phyloP scores from a whole-genome alignment of 129 eudicot genomes.

The Kitagawia praeruptora region DNA sequence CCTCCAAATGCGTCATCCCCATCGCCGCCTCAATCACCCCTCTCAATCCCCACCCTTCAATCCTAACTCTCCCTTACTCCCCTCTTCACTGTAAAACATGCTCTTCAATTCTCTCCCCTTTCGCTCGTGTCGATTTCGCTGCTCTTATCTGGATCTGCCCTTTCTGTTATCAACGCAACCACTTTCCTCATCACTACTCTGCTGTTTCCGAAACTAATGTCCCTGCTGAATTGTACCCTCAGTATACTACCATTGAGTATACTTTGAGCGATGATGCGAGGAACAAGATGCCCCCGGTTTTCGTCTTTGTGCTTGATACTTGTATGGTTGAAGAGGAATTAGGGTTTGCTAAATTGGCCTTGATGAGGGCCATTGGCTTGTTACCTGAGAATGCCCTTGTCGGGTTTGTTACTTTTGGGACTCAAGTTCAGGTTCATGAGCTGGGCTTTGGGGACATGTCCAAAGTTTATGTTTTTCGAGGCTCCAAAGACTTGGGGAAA shows the following conservation, averaged over 20 bases:
- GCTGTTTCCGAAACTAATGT: slow-evolving; percentile 66
- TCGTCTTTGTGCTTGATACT: slow-evolving; percentile 71
- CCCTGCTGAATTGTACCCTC: slow-evolving; percentile 77
- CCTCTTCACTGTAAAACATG: slow-evolving; percentile 84
- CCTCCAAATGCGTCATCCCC: slow-evolving; percentile 79
- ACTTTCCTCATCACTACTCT: slow-evolving; percentile 62
- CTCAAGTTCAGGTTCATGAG: slow-evolving; percentile 94
- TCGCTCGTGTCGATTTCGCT: slow-evolving; percentile 61
- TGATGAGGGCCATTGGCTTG: slow-evolving; percentile 65
- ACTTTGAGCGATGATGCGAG: neutral
- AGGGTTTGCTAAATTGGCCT: slow-evolving; percentile 63
- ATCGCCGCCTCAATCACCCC: slow-evolving; percentile 77
- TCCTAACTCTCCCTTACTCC: slow-evolving; percentile 55
- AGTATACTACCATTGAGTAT: slow-evolving; percentile 53
- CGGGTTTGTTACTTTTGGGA: slow-evolving; percentile 80
- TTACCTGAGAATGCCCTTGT: slow-evolving; percentile 82
- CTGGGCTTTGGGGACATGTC: slow-evolving; percentile 79
- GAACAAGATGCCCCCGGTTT: slow-evolving; percentile 11
- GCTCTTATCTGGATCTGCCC: slow-evolving; percentile 94
- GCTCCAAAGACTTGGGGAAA: slow-evolving; percentile 66
- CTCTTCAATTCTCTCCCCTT: slow-evolving; percentile 51
- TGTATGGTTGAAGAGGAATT: slow-evolving; percentile 92
- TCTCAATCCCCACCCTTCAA: slow-evolving; percentile 54
- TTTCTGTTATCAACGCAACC: slow-evolving; percentile 73
- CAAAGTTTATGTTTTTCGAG: slow-evolving; percentile 82